phyloP scores from a whole-genome alignment of 306 rosid species.

The Trifolium repens region DNA sequence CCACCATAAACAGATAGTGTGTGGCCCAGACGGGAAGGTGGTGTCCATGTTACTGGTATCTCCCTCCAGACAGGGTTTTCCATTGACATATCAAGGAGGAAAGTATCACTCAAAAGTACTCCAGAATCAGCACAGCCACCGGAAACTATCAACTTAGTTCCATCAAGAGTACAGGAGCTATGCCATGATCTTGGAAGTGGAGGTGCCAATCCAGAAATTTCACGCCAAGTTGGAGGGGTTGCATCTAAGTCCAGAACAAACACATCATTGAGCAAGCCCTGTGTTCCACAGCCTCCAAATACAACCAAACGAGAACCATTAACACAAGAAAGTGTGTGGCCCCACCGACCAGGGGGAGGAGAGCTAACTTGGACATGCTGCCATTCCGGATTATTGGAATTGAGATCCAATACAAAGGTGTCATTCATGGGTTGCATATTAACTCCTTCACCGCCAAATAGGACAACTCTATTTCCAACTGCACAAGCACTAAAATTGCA shows the following conservation, averaged over 20 bases:
- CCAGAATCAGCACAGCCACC: slow-evolving; percentile 99
- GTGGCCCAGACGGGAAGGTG: slow-evolving; percentile 98
- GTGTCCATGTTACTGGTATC: slow-evolving; percentile 97
- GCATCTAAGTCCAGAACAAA: slow-evolving; percentile 94
- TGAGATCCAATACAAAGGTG: slow-evolving; percentile 91
- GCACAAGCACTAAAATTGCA: slow-evolving; percentile 99
- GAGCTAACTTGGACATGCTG: slow-evolving; percentile 97
- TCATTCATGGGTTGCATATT: slow-evolving; percentile 99
- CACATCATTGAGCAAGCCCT: slow-evolving; percentile 97
- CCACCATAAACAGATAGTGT: slow-evolving; percentile 97
- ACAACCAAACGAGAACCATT: slow-evolving; percentile 95
- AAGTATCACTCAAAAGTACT: slow-evolving; percentile 94
- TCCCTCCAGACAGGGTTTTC: slow-evolving; percentile 97
- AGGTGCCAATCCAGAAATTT: slow-evolving; percentile 98
- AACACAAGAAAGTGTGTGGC: slow-evolving; percentile 96
- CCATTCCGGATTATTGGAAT: slow-evolving; percentile 94
- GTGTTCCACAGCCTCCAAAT: slow-evolving; percentile 98
- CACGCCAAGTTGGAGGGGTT: slow-evolving; percentile 97
- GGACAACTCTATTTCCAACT: slow-evolving; percentile 95
- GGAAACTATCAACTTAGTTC: slow-evolving; percentile 96
- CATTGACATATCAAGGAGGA: slow-evolving; percentile 96
- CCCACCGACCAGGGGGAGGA: slow-evolving; percentile 99
- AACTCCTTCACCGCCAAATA: slow-evolving; percentile 99
- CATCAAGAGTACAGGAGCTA: slow-evolving; percentile 98
- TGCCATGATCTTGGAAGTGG: slow-evolving; percentile 99